phyloP scores from a whole-genome alignment of 2,329 filamentous ascomycete genomes.

The Penicillium sp. region DNA sequence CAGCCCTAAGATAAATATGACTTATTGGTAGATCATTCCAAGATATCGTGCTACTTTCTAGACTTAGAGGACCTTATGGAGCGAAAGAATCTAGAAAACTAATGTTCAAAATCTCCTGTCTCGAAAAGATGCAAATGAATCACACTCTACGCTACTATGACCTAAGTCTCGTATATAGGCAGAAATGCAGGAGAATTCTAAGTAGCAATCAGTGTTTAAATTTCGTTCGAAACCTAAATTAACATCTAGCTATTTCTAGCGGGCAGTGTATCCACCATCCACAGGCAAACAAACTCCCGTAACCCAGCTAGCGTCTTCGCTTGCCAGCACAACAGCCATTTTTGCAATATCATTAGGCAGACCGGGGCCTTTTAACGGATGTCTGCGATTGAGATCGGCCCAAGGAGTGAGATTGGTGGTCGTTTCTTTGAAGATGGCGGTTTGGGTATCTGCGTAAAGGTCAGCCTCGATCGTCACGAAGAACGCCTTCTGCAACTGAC shows the following conservation, averaged over 20 bases:
- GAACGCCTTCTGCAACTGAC: constrained; percentile 13
- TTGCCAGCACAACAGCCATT: constrained; percentile 49
- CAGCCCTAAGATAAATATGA: no score
- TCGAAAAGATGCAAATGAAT: no score
- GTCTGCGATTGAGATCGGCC: constrained; percentile 21
- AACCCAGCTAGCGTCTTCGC: constrained; percentile 50
- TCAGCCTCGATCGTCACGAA: constrained; percentile 3
- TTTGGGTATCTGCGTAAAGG: constrained; percentile 24
- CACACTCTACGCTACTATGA: no score
- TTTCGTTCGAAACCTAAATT: not conserved
- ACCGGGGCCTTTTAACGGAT: constrained; percentile 33
- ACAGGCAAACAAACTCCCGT: constrained; percentile 34
- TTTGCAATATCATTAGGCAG: constrained; percentile 38
- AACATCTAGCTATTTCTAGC: not conserved
- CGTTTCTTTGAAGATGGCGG: constrained; percentile 27
- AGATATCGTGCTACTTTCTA: no score
- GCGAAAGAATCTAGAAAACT: no score
- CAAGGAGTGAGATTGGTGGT: constrained; percentile 17
- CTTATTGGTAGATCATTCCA: no score
- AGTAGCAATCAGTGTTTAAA: no score
- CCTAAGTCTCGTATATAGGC: no score
- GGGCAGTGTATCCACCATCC: not conserved
- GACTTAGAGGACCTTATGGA: no score
- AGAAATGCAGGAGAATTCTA: no score
- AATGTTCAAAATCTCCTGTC: no score